Conservation (phyloP, 768 basidiomycete genomes). For the Russula virescens region DNA sequence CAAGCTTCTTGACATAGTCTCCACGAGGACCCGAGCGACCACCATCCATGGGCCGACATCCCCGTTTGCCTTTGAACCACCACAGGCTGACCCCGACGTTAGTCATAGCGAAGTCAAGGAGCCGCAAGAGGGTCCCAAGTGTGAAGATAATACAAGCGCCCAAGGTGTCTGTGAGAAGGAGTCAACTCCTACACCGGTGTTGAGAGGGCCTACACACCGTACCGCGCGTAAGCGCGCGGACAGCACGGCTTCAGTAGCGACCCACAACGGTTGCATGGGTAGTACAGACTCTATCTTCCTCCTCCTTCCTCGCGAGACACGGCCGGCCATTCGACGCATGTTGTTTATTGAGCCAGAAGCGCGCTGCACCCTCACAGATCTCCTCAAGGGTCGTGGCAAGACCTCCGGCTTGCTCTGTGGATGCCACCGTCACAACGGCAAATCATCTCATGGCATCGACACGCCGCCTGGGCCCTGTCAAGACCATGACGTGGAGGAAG, state of each 20-base stretch:
- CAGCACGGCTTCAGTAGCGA: conserved; percentile 42
- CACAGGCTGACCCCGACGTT: conserved; percentile 1
- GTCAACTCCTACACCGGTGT: conserved; percentile 13
- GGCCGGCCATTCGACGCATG: conserved; percentile 89
- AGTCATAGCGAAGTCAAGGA: conserved; percentile 18
- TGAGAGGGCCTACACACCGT: conserved; percentile 12
- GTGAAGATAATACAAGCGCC: conserved; percentile 3
- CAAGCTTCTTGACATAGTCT: neutral
- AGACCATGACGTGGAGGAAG: conserved; percentile 66
- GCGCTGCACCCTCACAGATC: conserved; percentile 88
- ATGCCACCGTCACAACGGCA: conserved; percentile 40
- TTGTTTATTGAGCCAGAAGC: conserved; percentile 82
- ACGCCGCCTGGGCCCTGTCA: conserved; percentile 42
- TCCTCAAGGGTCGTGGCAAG: conserved; percentile 77
- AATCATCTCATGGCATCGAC: conserved; percentile 36
- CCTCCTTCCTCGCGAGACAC: conserved; percentile 87
- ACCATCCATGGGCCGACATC: conserved; percentile 21
- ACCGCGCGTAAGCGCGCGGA: conserved; percentile 32
- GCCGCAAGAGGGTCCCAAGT: conserved; percentile 19
- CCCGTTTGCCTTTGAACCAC: neutral
- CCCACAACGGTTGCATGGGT: conserved; percentile 53
- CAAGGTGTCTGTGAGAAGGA: conserved; percentile 8
- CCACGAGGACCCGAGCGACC: conserved; percentile 15
- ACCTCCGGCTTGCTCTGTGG: conserved; percentile 73
- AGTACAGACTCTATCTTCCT: conserved; percentile 95